Evolutionary conservation across 371 early-diverging fungal species (phyloP), one percentile per base, ranked within the genome.

Genomic region (Rhizopus sp.): DNA sequence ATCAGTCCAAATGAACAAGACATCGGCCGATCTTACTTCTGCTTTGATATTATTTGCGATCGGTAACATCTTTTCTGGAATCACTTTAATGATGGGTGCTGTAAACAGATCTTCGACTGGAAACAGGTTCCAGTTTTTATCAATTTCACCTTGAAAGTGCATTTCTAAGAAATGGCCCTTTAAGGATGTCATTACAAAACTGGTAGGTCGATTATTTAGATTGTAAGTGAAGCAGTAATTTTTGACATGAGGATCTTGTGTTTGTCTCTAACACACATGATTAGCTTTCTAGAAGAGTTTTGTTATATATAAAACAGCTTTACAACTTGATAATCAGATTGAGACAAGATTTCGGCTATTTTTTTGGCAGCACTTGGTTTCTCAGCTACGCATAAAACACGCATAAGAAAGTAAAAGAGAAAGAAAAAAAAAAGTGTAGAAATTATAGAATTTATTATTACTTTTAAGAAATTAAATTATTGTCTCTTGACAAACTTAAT

Each of bases 1-100:
- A 84, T 99, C 99, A 1, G 99, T 99, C 99, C 99, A 99, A 33
- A 99, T 97, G 50, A 98, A 88, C 31, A 99, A 68, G 39, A 86
- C 69, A 15, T 90, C 75, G 0, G 88, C 83, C 0, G 63, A 39
- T 38, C 86, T 71, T 0, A 90, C 84, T 62, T 93, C 83, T 6
- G 63, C 55, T 33, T 69, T 46, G 3, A 98, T 60, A 66, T 95
- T 95, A 13, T 70, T 63, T 13, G 79, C 87, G 1, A 96, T 69
- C 0, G 69, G 68, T 54, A 77, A 55, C 39, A 75, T 66, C 15
- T 84, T 64, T 70, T 82, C 49, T 12, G 40, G 16, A 2, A 59
- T 31, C 0, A 34, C 13, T 50, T 47, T 54, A 31, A 34, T 41
- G 1, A 60, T 30, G 9, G 55, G 54, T 15, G 42, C 32, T 4